Percentiles rank a stretch among this genome's conserved stretches.
phyloP scores from a whole-genome alignment of 169 alveolate genomes.

The Eimeria praecox region DNA sequence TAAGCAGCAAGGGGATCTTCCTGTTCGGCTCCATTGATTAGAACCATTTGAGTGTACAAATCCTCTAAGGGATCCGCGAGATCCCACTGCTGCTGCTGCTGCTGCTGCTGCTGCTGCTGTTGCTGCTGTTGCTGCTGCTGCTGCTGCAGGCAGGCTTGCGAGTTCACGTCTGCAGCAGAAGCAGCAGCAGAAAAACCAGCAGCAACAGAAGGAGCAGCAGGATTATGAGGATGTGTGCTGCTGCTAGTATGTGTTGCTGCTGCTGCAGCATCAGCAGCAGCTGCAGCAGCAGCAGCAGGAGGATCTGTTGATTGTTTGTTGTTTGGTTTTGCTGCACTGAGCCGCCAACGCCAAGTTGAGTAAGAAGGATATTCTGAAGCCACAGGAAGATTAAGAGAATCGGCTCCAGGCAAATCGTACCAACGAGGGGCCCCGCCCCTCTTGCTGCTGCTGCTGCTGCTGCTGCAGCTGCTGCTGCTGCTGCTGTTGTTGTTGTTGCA shows the following conservation, averaged over 20 bases:
- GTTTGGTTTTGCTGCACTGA: background rate
- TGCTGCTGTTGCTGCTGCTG: conserved; percentile 31
- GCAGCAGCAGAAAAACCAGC: background rate
- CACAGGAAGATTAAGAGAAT: conserved; percentile 2
- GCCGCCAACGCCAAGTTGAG: background rate
- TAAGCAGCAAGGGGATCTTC: conserved; percentile 21
- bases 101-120: background rate
- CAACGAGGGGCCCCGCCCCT: background rate
- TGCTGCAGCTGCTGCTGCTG: conserved; percentile 31
- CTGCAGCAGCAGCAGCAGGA: background rate
- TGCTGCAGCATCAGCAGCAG: background rate
- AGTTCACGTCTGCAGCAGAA: background rate
- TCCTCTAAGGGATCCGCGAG: conserved; percentile 6
- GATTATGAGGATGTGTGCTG: too few species aligned
- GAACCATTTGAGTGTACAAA: conserved; percentile 19
- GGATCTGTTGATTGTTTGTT: background rate
- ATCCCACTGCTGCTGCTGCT: background rate
- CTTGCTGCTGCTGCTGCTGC: conserved; percentile 2
- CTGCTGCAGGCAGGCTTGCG: conserved; percentile 35
- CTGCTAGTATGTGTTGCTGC: background rate
- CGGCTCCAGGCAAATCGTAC: conserved; percentile 19
- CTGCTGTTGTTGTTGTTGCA: background rate
- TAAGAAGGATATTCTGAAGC: conserved; percentile 22
- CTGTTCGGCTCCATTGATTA: background rate
- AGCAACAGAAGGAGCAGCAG: background rate